These are phyloP conservation scores for Amoebophrya sp. DNA, from an alignment of 169 alveolate species.

Conservation along the genomic window DNA sequence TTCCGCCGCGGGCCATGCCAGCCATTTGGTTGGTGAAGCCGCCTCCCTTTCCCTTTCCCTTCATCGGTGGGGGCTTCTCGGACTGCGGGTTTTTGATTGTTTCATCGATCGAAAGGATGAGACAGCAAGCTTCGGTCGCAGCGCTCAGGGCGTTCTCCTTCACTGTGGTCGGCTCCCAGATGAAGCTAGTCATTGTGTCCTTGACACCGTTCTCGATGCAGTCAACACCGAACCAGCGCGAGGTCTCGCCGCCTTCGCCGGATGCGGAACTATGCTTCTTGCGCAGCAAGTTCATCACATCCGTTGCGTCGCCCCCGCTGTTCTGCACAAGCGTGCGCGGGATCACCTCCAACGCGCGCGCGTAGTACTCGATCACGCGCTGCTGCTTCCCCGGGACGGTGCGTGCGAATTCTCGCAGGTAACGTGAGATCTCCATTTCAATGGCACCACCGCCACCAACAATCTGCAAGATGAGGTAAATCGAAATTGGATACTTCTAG, in stretches of 20 bases:
- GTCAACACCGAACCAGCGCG: background rate
- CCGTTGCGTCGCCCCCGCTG: slow-evolving; percentile 59
- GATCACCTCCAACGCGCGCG: slow-evolving; percentile 90
- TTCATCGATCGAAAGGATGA: background rate
- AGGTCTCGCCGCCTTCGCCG: background rate
- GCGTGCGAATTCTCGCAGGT: slow-evolving; percentile 70
- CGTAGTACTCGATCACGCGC: slow-evolving; percentile 82
- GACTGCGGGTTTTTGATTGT: background rate
- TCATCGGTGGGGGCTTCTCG: background rate
- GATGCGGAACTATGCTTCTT: background rate
- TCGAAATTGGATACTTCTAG: background rate
- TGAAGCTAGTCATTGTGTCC: background rate
- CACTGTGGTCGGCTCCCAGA: background rate
- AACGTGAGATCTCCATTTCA: slow-evolving; percentile 75
- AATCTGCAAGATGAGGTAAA: background rate
- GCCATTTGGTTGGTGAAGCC: background rate
- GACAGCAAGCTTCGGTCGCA: background rate
- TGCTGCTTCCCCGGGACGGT: slow-evolving; percentile 85
- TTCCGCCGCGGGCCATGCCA: background rate
- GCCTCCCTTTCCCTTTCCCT: background rate
- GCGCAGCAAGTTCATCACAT: background rate
- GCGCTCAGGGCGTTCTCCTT: background rate
- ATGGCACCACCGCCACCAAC: slow-evolving; percentile 98
- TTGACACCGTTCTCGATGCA: background rate
- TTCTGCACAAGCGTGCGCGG: slow-evolving; percentile 92